phyloP scores from a whole-genome alignment of 495 filamentous ascomycete species.

The Aspergillus steynii region DNA sequence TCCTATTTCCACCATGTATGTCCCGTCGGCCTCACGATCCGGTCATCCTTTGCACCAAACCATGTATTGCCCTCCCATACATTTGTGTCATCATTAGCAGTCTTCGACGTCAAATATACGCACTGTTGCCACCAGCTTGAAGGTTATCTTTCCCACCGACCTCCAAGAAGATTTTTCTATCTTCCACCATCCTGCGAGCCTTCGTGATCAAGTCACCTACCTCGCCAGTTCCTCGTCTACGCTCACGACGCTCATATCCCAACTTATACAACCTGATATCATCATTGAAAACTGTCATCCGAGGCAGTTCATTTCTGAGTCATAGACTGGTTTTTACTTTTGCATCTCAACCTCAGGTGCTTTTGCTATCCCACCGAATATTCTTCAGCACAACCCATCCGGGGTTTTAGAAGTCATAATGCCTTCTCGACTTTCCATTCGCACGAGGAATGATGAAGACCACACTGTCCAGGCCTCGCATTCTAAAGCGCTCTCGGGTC shows the following conservation, averaged over 20 bases:
- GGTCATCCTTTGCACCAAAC: not conserved
- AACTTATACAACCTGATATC: too few species aligned
- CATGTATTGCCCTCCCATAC: not conserved
- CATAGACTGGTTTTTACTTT: not conserved
- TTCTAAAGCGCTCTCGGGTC: conserved; percentile 18
- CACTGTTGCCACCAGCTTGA: not conserved
- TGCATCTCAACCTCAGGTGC: not conserved
- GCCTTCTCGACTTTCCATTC: conserved; percentile 34
- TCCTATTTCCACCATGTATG: conserved; percentile 7
- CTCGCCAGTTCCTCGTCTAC: not conserved
- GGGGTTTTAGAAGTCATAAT: conserved; percentile 10
- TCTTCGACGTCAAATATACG: not conserved
- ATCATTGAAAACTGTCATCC: too few species aligned
- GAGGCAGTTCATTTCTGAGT: not conserved
- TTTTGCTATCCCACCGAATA: not conserved
- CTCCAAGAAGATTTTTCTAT: not conserved
- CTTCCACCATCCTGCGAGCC: not conserved
- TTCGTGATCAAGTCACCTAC: not conserved
- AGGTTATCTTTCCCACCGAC: not conserved
- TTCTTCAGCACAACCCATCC: not conserved
- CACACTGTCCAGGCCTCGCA: conserved; percentile 14
- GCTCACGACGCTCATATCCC: not conserved
- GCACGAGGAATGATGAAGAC: conserved; percentile 22
- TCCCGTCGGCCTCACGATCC: not conserved
- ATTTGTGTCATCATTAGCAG: not conserved